Conservation (phyloP, 352 stramenopile genomes). For the Phytophthora citrophthora region DNA sequence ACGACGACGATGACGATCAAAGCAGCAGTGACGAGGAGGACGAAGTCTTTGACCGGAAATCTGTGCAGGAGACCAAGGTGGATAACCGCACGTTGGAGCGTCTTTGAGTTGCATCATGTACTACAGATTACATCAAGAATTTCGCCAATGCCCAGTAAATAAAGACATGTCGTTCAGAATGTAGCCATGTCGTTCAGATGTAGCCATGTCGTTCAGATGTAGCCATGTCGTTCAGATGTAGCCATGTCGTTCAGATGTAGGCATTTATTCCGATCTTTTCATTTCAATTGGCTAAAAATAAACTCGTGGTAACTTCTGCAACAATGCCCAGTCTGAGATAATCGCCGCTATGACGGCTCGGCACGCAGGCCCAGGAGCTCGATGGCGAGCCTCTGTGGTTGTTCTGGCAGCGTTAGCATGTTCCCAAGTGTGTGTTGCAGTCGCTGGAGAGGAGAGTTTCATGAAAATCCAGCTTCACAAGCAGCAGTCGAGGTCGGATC, state of each 20-base stretch:
- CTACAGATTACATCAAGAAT: too few species aligned
- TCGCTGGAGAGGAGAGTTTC: conserved; percentile 9
- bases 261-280: too few species aligned
- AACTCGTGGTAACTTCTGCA: not conserved
- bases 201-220: too few species aligned
- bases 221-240: not conserved
- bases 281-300: conserved; percentile 31
- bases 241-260: too few species aligned
- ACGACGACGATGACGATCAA: conserved; percentile 40
- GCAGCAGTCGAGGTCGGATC: conserved; percentile 16
- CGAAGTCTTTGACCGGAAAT: conserved; percentile 71
- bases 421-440: not conserved
- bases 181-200: too few species aligned
- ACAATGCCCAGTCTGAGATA: conserved; percentile 6
- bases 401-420: conserved; percentile 6
- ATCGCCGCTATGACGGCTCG: not conserved
- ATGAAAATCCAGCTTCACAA: conserved; percentile 40
- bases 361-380: conserved; percentile 1
- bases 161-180: too few species aligned
- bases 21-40: conserved; percentile 70
- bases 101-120: conserved; percentile 42
- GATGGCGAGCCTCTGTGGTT: conserved; percentile 18
- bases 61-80: conserved; percentile 49
- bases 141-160: conserved; percentile 20
- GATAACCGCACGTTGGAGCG: conserved; percentile 64